These are phyloP conservation scores for Crithidia sp. DNA, from an alignment of 208 protist species.

Conservation along the genomic window DNA sequence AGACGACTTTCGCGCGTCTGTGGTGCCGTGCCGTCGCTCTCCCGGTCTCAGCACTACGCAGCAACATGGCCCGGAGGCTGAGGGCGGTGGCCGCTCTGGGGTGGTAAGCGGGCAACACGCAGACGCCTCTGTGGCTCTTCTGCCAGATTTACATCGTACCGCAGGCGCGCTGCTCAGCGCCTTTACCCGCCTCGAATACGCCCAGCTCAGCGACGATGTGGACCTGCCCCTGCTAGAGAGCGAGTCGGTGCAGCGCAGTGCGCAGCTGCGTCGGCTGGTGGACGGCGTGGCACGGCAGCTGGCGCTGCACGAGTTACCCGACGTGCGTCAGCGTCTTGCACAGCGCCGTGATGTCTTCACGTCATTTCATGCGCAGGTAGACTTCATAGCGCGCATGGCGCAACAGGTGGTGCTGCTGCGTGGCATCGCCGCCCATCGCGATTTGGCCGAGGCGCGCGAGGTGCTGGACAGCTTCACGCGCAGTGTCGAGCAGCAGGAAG, in stretches of 20 bases:
- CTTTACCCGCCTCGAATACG: slow-evolving; percentile 70
- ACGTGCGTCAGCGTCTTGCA: slow-evolving; percentile 48
- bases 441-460: slow-evolving; percentile 43
- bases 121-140: slow-evolving; percentile 31
- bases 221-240: slow-evolving; percentile 54
- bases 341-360: slow-evolving; percentile 39
- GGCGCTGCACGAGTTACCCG: slow-evolving; percentile 42
- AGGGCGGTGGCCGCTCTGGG: neutral
- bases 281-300: slow-evolving; percentile 70
- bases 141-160: slow-evolving; percentile 48
- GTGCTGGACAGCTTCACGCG: slow-evolving; percentile 36
- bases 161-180: slow-evolving; percentile 49
- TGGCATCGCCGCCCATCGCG: slow-evolving; percentile 36
- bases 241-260: slow-evolving; percentile 33
- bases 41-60: neutral
- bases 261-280: slow-evolving; percentile 41
- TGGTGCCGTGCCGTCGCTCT: slow-evolving; percentile 42
- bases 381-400: slow-evolving; percentile 39
- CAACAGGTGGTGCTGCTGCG: slow-evolving; percentile 59
- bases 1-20: slow-evolving; percentile 48
- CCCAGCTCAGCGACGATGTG: slow-evolving; percentile 43
- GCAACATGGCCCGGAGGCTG: no score
- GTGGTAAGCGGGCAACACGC: neutral
- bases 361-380: slow-evolving; percentile 41
- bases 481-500: slow-evolving; percentile 20